Percentiles rank a stretch among this genome's conserved stretches.
These are phyloP conservation scores for Penicillium sp. DNA, from an alignment of 2,329 filamentous ascomycete species.

Conservation along the genomic window DNA sequence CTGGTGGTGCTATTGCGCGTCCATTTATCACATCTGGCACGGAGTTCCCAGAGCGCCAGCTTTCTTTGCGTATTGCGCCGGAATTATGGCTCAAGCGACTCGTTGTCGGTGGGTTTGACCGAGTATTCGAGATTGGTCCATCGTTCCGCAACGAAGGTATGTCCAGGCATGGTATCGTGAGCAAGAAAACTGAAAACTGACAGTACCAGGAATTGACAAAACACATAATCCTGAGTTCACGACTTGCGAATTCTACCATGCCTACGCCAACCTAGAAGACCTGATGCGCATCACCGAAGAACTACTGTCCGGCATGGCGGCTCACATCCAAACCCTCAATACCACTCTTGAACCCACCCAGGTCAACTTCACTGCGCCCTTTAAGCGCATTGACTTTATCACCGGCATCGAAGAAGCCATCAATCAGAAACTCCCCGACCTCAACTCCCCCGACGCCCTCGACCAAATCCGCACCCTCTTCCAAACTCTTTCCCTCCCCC, in stretches of 20 bases:
- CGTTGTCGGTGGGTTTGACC: conserved; percentile 83
- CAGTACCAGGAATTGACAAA: conserved; percentile 62
- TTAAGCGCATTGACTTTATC: conserved; percentile 75
- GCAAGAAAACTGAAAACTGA: conserved; percentile 5
- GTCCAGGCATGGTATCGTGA: not conserved
- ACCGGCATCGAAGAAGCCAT: conserved; percentile 72
- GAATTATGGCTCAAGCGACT: conserved; percentile 94
- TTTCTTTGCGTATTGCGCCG: conserved; percentile 85
- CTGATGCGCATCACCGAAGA: conserved; percentile 75
- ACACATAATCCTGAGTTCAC: conserved; percentile 98
- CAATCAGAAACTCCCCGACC: conserved; percentile 64
- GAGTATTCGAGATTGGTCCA: conserved; percentile 89
- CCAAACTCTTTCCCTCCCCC: conserved; percentile 46
- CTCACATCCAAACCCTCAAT: conserved; percentile 51
- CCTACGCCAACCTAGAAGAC: conserved; percentile 74
- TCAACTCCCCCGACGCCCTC: conserved; percentile 57
- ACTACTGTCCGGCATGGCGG: conserved; percentile 63
- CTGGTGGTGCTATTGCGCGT: conserved; percentile 83
- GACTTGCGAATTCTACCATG: conserved; percentile 94
- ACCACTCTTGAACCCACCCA: conserved; percentile 50
- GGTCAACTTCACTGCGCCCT: conserved; percentile 60
- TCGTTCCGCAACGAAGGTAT: conserved; percentile 88
- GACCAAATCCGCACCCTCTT: conserved; percentile 60
- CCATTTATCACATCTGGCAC: conserved; percentile 81
- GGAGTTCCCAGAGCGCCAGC: conserved; percentile 68